phyloP scores from a whole-genome alignment of 257 asterid genomes.

The Capsicum rhomboideum region DNA sequence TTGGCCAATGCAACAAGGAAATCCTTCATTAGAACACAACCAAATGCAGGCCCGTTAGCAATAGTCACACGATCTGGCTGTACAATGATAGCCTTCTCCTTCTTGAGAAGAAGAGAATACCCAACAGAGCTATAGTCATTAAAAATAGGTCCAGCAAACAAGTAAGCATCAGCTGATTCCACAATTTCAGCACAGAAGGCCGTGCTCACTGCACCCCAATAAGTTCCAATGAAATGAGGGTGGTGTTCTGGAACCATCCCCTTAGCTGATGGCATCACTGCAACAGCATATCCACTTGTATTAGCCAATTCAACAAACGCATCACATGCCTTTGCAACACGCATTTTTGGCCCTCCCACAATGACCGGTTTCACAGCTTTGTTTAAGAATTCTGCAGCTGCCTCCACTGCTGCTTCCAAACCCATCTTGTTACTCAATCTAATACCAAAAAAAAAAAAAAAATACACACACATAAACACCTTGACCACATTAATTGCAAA shows the following conservation, averaged over 20 bases:
- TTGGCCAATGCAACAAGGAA: conserved; percentile 6
- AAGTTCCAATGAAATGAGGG: conserved; percentile 18
- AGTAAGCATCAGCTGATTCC: conserved; percentile 20
- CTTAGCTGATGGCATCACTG: conserved; percentile 25
- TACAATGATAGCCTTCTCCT: conserved; percentile 10
- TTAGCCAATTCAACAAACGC: conserved; percentile 12
- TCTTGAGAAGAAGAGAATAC: conserved; percentile 14
- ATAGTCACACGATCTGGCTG: conserved; percentile 17
- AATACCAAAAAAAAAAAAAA: conserved; percentile 20
- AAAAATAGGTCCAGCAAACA: conserved; percentile 21
- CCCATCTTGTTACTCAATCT: conserved; percentile 15
- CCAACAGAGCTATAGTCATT: conserved; percentile 25
- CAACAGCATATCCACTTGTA: conserved; percentile 14
- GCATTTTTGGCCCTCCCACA: conserved; percentile 27
- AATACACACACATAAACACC: not conserved
- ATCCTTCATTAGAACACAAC: conserved; percentile 22
- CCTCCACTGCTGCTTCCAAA: conserved; percentile 14
- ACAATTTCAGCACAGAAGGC: conserved; percentile 15
- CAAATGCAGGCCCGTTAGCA: conserved; percentile 22
- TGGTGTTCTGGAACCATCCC: conserved; percentile 21
- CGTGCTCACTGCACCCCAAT: conserved; percentile 22
- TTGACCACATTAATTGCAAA: not conserved
- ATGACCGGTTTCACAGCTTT: conserved; percentile 20
- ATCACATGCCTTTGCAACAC: conserved; percentile 7
- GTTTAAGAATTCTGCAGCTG: conserved; percentile 19